Evolutionary conservation across 352 stramenopile species (phyloP).

Genomic region (Phytophthora sojae): DNA sequence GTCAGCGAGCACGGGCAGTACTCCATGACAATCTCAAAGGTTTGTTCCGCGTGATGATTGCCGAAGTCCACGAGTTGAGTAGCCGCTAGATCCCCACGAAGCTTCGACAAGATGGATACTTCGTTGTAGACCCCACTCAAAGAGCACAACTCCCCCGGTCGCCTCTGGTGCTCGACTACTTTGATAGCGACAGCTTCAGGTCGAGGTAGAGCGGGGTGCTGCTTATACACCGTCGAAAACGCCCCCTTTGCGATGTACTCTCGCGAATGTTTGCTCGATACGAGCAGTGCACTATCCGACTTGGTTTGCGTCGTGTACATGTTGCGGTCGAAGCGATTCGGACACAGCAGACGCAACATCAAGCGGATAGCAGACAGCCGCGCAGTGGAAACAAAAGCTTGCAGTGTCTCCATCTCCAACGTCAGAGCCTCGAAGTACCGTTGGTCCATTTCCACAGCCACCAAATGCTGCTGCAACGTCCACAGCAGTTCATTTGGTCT

Average conservation of each 20-base stretch:
- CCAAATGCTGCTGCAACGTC: conserved; percentile 53
- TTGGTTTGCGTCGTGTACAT: conserved; percentile 36
- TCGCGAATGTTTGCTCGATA: neutral
- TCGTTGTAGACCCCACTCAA: conserved; percentile 62
- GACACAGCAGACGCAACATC: conserved; percentile 48
- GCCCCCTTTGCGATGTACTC: conserved; percentile 62
- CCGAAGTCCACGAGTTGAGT: conserved; percentile 72
- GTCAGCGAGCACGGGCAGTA: conserved; percentile 62
- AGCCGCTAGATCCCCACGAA: conserved; percentile 55
- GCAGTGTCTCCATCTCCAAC: conserved; percentile 41
- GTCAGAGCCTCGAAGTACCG: conserved; percentile 36
- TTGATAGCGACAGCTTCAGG: conserved; percentile 53
- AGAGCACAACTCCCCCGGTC: conserved; percentile 51
- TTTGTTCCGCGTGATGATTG: conserved; percentile 44
- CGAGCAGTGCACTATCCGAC: neutral
- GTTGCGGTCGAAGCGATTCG: conserved; percentile 46
- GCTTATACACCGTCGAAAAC: conserved; percentile 56
- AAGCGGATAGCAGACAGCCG: conserved; percentile 38
- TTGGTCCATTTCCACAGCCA: conserved; percentile 19
- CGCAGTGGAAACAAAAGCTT: conserved; percentile 35
- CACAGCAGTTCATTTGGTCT: conserved; percentile 46
- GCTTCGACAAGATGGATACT: conserved; percentile 53
- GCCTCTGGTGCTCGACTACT: conserved; percentile 53
- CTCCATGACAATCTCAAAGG: conserved; percentile 69
- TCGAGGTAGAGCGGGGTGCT: conserved; percentile 25